phyloP scores from a whole-genome alignment of 169 alveolate species.

The Cryptosporidium viatorum region DNA sequence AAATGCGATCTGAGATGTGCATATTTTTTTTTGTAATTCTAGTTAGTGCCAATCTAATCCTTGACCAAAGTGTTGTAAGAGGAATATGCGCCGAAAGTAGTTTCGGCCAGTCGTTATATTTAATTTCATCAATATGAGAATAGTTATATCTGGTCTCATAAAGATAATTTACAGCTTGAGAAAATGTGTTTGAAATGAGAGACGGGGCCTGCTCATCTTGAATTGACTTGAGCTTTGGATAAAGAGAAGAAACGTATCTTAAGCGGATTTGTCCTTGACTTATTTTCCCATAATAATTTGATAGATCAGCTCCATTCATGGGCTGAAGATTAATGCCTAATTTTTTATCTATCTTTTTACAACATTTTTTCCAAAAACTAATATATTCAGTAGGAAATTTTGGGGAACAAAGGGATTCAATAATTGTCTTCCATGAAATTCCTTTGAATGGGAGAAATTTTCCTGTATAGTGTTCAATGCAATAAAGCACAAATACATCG shows the following conservation, averaged over 20 bases:
- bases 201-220: constrained; percentile 7
- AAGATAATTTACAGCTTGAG: constrained; percentile 45
- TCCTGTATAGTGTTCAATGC: constrained; percentile 66
- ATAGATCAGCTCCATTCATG: constrained; percentile 19
- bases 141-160: constrained; percentile 49
- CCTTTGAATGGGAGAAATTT: constrained; percentile 63
- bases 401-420: constrained; percentile 35
- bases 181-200: constrained; percentile 23
- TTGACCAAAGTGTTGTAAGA: constrained; percentile 69
- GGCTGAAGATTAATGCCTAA: constrained; percentile 8
- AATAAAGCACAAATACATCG: constrained; percentile 52
- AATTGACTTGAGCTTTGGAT: constrained; percentile 48
- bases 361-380: constrained; percentile 62
- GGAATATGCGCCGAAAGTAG: constrained; percentile 37
- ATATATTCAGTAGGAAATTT: constrained; percentile 38
- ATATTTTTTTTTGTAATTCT: constrained; percentile 33
- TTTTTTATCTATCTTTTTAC: constrained; percentile 9
- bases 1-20: constrained; percentile 51
- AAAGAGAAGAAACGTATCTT: constrained; percentile 60
- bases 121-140: constrained; percentile 52
- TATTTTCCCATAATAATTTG: constrained; percentile 29
- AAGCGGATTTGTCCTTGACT: constrained; percentile 61
- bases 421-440: constrained; percentile 66
- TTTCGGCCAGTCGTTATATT: constrained; percentile 64
- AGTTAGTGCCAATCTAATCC: constrained; percentile 46